Percentiles rank a stretch among this genome's conserved stretches.
phyloP scores from a whole-genome alignment of 169 alveolate species.

The Plasmodium blacklocki region DNA sequence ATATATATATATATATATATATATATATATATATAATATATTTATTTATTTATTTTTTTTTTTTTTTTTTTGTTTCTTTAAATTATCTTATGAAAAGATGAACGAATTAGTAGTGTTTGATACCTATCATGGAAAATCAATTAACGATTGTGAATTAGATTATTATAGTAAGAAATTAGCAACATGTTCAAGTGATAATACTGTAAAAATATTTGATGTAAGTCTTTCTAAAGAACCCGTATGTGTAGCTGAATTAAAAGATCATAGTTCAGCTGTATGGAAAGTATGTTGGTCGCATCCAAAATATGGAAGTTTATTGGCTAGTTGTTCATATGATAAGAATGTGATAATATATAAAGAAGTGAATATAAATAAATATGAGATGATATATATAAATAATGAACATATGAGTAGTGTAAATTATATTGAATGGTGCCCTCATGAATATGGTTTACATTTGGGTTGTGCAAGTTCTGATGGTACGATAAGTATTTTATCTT shows the following conservation, averaged over 20 bases:
- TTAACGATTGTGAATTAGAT: constrained; percentile 88
- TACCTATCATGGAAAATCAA: constrained; percentile 80
- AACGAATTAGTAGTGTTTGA: constrained; percentile 81
- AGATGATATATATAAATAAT: constrained; percentile 81
- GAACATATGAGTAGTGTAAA: constrained; percentile 86
- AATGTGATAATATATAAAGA: constrained; percentile 89
- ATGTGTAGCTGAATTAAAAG: constrained; percentile 76
- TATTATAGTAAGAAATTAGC: constrained; percentile 90
- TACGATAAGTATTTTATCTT: constrained; percentile 78
- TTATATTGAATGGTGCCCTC: constrained; percentile 88
- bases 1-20: neutral
- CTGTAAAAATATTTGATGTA: constrained; percentile 83
- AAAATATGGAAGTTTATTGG: constrained; percentile 89
- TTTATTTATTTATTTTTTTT: neutral
- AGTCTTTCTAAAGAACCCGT: constrained; percentile 80
- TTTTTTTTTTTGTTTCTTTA: neutral
- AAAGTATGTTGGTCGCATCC: constrained; percentile 94
- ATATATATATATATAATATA: neutral
- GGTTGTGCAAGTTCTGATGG: constrained; percentile 89
- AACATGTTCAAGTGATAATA: constrained; percentile 89
- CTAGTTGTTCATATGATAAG: constrained; percentile 92
- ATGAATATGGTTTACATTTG: constrained; percentile 88
- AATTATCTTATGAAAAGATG: constrained; percentile 46
- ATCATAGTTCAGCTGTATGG: constrained; percentile 92
- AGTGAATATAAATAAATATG: constrained; percentile 79